These are phyloP conservation scores for Eimeria falciformis DNA, from an alignment of 169 alveolate genomes.

Conservation along the genomic window DNA sequence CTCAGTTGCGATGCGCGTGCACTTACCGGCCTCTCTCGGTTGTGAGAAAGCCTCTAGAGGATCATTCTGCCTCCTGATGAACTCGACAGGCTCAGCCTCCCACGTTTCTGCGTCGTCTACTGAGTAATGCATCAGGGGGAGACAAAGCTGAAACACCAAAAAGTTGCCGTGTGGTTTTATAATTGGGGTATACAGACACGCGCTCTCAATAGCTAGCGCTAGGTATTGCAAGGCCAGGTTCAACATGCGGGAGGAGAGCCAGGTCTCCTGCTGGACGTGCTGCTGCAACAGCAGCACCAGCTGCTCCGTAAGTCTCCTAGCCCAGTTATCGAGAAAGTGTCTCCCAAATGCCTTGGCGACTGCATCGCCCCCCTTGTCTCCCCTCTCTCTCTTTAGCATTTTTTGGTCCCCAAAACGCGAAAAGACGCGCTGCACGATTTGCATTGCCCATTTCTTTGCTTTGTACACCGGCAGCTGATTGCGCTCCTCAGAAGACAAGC, in stretches of 20 bases:
- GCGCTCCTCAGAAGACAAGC: constrained; percentile 6
- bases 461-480: constrained; percentile 60
- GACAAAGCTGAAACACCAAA: constrained; percentile 32
- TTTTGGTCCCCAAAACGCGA: constrained; percentile 64
- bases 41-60: constrained; percentile 53
- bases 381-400: constrained; percentile 34
- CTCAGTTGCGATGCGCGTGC: too few relatives aligned
- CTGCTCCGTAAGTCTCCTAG: constrained; percentile 64
- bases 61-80: constrained; percentile 59
- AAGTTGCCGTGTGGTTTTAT: constrained; percentile 58
- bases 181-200: constrained; percentile 31
- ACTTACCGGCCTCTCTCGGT: constrained; percentile 66
- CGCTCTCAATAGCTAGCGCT: constrained; percentile 7
- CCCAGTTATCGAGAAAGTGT: constrained; percentile 30
- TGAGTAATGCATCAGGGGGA: constrained; percentile 41
- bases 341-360: constrained; percentile 33
- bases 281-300: constrained; percentile 52
- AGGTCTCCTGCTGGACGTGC: constrained; percentile 48
- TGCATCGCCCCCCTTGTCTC: background rate
- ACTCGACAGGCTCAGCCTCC: constrained; percentile 65
- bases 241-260: constrained; percentile 66
- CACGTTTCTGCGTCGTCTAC: constrained; percentile 61
- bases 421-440: constrained; percentile 66
- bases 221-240: constrained; percentile 43
- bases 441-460: constrained; percentile 73